A percentile compares a stretch with the other conserved stretches of the same genome.
Conservation (phyloP, 345 rosid species). For the Lepidium aucheri region DNA sequence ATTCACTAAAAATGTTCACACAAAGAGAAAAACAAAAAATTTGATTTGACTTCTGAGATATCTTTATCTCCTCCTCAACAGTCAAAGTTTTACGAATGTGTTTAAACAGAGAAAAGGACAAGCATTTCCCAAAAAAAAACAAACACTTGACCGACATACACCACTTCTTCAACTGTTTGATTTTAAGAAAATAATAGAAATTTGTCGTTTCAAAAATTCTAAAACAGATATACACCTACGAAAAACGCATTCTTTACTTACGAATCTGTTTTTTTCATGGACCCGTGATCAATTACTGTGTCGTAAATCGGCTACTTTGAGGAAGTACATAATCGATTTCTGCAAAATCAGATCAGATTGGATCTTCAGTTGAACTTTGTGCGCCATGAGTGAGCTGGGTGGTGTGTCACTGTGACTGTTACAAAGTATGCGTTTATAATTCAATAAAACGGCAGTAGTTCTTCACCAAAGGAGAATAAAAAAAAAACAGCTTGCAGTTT, state of each 20-base stretch:
- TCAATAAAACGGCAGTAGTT: conserved; percentile 7
- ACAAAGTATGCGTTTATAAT: background rate
- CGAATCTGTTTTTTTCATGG: background rate
- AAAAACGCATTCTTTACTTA: background rate
- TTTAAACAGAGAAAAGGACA: no score
- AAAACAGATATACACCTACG: background rate
- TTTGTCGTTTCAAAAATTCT: background rate
- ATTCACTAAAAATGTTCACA: background rate
- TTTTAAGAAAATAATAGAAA: background rate
- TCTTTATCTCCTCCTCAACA: background rate
- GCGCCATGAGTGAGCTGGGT: background rate
- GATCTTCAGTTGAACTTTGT: background rate
- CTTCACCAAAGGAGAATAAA: background rate
- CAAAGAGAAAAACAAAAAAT: background rate
- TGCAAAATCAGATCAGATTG: background rate
- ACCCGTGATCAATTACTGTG: background rate
- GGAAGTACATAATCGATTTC: background rate
- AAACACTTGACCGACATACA: background rate
- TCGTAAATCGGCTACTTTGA: background rate
- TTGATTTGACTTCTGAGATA: background rate
- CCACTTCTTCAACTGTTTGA: background rate
- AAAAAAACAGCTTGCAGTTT: background rate
- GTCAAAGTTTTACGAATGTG: background rate
- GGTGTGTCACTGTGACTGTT: background rate
- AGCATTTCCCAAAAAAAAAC: no score